A percentile compares a stretch with the other conserved stretches of the same genome.
phyloP scores from a whole-genome alignment of 1,139 yeast species.

The Geotrichum carabidarum region DNA sequence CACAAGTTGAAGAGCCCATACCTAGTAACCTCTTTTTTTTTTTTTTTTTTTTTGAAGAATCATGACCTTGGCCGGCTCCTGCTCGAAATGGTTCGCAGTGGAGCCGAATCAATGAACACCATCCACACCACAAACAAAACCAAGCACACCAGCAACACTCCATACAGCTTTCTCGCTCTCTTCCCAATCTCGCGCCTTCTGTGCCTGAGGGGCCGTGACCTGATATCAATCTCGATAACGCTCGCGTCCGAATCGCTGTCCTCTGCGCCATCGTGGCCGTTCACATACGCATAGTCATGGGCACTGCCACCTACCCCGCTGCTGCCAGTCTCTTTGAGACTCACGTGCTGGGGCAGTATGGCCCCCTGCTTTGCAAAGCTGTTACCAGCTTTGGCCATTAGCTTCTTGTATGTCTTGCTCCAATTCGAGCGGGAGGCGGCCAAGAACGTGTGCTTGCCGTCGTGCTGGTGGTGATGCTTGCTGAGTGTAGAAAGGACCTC shows the following conservation, averaged over 20 bases:
- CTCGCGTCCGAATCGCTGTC: constrained; percentile 19
- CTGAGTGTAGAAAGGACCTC: constrained; percentile 23
- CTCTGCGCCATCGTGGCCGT: constrained; percentile 5
- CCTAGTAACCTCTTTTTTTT: no score
- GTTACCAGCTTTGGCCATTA: no score
- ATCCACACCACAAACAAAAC: constrained; percentile 14
- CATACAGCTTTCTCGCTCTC: constrained; percentile 8
- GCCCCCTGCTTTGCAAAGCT: no score
- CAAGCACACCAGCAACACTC: constrained; percentile 6
- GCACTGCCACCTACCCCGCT: no score
- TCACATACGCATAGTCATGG: background rate
- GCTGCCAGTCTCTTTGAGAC: no score
- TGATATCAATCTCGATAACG: constrained; percentile 20
- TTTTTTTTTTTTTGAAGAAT: no score
- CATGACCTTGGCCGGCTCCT: no score
- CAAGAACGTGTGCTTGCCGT: background rate
- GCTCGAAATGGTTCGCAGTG: no score
- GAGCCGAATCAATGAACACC: background rate
- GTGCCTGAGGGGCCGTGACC: constrained; percentile 12
- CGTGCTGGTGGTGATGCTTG: background rate
- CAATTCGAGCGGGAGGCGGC: no score
- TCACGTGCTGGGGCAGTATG: no score
- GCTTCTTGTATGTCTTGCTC: no score
- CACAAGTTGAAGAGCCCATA: no score
- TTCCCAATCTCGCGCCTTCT: constrained; percentile 9